These are phyloP conservation scores for Pleurotus eryngii DNA, from an alignment of 768 basidiomycete species.

Conservation along the genomic window DNA sequence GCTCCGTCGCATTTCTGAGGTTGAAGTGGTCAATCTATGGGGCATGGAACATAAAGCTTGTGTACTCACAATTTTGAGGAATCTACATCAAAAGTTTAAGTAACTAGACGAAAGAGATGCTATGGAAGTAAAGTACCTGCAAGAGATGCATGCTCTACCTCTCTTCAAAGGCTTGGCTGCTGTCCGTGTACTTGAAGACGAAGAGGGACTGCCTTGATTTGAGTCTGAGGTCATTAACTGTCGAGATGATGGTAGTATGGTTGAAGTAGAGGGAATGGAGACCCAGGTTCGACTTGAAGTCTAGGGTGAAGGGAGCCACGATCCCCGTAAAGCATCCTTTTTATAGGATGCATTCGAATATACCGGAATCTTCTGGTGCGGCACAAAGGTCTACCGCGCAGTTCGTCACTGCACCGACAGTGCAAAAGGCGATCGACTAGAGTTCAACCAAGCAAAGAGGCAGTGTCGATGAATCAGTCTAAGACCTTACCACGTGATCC, in stretches of 20 bases:
- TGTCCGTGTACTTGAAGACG: constrained; percentile 2
- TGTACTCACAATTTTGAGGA: constrained; percentile 46
- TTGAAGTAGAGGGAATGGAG: neutral
- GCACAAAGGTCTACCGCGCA: constrained; percentile 2
- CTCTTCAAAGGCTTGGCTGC: constrained; percentile 44
- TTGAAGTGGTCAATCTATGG: neutral
- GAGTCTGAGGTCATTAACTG: constrained; percentile 4
- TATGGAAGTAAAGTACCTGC: constrained; percentile 31
- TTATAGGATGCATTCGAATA: constrained; percentile 3
- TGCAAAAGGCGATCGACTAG: too few relatives aligned
- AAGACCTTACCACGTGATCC: too few relatives aligned
- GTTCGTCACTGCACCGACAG: too few relatives aligned
- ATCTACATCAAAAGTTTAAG: constrained; percentile 25
- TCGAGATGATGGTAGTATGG: neutral
- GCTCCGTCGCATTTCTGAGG: constrained; percentile 60
- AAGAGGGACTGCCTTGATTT: constrained; percentile 3
- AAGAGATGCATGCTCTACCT: constrained; percentile 54
- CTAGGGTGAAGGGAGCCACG: neutral
- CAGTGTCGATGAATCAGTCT: too few relatives aligned
- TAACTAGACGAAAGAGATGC: neutral
- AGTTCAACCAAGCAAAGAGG: too few relatives aligned
- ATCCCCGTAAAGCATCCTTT: constrained; percentile 4
- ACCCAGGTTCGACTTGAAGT: neutral
- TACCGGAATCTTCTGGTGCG: constrained; percentile 2
- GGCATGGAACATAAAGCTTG: neutral